phyloP scores from a whole-genome alignment of 768 basidiomycete genomes.

The Podaxis sp. region DNA sequence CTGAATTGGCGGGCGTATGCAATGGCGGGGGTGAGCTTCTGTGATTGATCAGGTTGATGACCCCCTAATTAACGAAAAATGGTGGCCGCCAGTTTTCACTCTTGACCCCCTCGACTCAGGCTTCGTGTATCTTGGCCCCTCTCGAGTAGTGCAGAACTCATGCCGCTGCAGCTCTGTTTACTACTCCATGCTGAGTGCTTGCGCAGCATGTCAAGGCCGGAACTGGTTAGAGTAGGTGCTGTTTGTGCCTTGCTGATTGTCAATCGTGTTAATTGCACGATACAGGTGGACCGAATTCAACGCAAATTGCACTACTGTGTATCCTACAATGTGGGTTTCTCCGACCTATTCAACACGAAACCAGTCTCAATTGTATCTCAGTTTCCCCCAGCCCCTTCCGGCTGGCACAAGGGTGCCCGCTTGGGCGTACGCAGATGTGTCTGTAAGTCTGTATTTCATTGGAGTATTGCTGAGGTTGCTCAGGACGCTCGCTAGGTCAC shows the following conservation, averaged over 20 bases:
- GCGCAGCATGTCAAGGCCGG: conserved; percentile 44
- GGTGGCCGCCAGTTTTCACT: conserved; percentile 26
- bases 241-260: background rate
- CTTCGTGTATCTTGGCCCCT: conserved; percentile 38
- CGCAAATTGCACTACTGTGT: conserved; percentile 44
- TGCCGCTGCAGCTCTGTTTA: conserved; percentile 53
- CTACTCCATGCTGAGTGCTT: conserved; percentile 53
- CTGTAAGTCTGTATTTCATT: conserved; percentile 24
- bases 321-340: conserved; percentile 29
- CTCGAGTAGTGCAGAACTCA: conserved; percentile 27
- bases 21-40: conserved; percentile 30
- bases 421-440: conserved; percentile 48
- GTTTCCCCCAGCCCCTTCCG: conserved; percentile 39
- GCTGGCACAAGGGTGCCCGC: conserved; percentile 40
- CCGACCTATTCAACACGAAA: background rate
- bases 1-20: conserved; percentile 41
- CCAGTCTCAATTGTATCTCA: conserved; percentile 16
- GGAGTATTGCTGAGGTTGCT: background rate
- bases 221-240: conserved; percentile 30
- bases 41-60: background rate
- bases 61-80: background rate
- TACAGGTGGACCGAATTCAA: conserved; percentile 49
- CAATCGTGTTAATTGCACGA: background rate
- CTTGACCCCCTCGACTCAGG: conserved; percentile 28
- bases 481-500: conserved; percentile 19